Evolutionary conservation across 768 basidiomycete species (phyloP).

Genomic region (Hericium coralloides): DNA sequence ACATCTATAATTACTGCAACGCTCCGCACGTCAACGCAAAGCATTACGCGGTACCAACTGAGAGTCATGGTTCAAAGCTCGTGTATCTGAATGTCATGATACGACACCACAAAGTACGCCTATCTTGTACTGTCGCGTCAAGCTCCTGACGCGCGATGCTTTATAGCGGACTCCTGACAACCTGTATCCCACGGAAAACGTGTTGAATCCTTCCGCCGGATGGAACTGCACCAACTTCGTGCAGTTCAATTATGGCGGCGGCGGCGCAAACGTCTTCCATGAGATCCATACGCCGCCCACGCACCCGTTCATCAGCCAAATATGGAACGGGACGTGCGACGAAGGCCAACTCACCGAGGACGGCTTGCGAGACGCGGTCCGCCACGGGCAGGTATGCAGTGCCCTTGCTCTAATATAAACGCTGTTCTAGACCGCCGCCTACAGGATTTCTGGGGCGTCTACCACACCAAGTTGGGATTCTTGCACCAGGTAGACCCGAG

Average conservation of each 20-base stretch:
- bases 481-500: slow-evolving; percentile 24
- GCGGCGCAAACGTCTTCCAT: slow-evolving; percentile 31
- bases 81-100: slow-evolving; percentile 35
- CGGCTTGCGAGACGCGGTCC: slow-evolving; percentile 34
- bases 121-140: too few species aligned
- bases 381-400: slow-evolving; percentile 30
- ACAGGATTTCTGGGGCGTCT: slow-evolving; percentile 41
- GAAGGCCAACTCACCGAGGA: slow-evolving; percentile 36
- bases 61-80: slow-evolving; percentile 23
- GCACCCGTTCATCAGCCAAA: slow-evolving; percentile 35
- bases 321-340: slow-evolving; percentile 43
- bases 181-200: slow-evolving; percentile 33
- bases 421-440: not conserved
- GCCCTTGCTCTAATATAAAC: not conserved
- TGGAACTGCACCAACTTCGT: slow-evolving; percentile 34
- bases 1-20: slow-evolving; percentile 48
- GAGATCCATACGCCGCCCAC: slow-evolving; percentile 27
- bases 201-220: slow-evolving; percentile 27
- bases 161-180: slow-evolving; percentile 41
- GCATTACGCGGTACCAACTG: slow-evolving; percentile 27
- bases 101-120: slow-evolving; percentile 38
- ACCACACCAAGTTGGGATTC: slow-evolving; percentile 28
- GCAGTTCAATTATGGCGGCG: slow-evolving; percentile 31
- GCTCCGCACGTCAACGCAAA: slow-evolving; percentile 35
- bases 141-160: too few species aligned